Percentiles rank a stretch among this genome's conserved stretches.
phyloP scores from a whole-genome alignment of 2,329 filamentous ascomycete genomes.

The Colletotrichum nymphaeae region DNA sequence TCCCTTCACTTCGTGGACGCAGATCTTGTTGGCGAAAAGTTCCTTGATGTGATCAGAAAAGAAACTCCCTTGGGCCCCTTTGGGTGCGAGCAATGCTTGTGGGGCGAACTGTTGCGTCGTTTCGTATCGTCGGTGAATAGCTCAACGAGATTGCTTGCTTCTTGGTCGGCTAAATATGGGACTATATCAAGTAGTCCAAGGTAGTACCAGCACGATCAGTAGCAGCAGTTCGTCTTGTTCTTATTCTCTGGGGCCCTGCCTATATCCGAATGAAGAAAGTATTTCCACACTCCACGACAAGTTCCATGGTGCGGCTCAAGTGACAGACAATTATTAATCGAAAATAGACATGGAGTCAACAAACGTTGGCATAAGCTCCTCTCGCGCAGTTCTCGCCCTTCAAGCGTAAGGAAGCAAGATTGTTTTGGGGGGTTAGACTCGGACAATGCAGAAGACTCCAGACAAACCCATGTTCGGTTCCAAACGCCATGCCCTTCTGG shows the following conservation, averaged over 20 bases:
- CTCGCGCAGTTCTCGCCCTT: slow-evolving; percentile 11
- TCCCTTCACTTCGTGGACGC: background rate
- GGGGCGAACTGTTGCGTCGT: background rate
- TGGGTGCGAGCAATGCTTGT: background rate
- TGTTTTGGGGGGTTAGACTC: background rate
- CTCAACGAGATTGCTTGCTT: background rate
- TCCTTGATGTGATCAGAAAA: background rate
- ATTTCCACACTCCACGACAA: background rate
- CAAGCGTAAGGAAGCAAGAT: background rate
- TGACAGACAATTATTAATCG: background rate
- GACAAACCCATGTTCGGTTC: slow-evolving; percentile 21
- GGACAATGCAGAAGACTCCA: slow-evolving; percentile 1
- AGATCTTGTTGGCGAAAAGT: background rate
- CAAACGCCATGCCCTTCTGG: background rate
- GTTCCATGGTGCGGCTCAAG: background rate
- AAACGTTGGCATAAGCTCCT: background rate
- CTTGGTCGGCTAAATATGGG: background rate
- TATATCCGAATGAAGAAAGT: background rate
- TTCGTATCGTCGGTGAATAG: background rate
- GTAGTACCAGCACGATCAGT: too few relatives aligned
- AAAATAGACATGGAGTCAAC: background rate
- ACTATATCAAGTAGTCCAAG: background rate
- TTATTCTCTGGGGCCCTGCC: background rate
- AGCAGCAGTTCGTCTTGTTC: background rate
- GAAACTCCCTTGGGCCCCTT: background rate